A percentile compares a stretch with the other conserved stretches of the same genome.
phyloP scores from a whole-genome alignment of 306 rosid genomes.

The Chamaecrista fasciculata region DNA sequence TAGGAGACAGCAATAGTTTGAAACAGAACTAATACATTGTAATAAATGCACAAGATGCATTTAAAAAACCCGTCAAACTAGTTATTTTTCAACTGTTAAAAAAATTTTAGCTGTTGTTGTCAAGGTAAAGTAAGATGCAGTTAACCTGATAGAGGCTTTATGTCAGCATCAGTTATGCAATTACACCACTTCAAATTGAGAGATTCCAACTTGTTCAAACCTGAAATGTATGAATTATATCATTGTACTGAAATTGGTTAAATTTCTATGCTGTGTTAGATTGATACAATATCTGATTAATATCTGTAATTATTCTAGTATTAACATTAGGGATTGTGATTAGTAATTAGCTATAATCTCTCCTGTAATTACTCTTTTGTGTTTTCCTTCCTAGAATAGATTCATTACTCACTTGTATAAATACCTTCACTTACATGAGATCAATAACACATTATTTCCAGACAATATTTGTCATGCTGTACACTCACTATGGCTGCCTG shows the following conservation, averaged over 20 bases:
- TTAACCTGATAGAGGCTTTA: slow-evolving; percentile 78
- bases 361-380: too few relatives aligned
- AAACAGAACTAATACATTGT: slow-evolving; percentile 14
- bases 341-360: too few relatives aligned
- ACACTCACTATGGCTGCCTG: background rate
- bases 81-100: background rate
- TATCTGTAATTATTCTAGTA: too few relatives aligned
- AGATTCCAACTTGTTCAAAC: slow-evolving; percentile 77
- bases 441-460: too few relatives aligned
- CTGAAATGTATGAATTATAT: slow-evolving; percentile 42
- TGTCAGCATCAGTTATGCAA: slow-evolving; percentile 78
- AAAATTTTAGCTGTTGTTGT: slow-evolving; percentile 24
- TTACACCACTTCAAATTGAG: slow-evolving; percentile 96
- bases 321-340: too few relatives aligned
- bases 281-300: too few relatives aligned
- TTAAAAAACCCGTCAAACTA: slow-evolving; percentile 12
- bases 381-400: too few relatives aligned
- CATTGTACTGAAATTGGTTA: background rate
- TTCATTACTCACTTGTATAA: too few relatives aligned
- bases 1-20: background rate
- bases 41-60: slow-evolving; percentile 10
- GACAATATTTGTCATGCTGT: too few relatives aligned
- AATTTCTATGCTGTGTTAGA: background rate
- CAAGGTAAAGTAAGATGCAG: slow-evolving; percentile 23
- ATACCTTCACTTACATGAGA: too few relatives aligned